These are phyloP conservation scores for Aphanomyces astaci DNA, from an alignment of 352 stramenopile species.

Conservation along the genomic window DNA sequence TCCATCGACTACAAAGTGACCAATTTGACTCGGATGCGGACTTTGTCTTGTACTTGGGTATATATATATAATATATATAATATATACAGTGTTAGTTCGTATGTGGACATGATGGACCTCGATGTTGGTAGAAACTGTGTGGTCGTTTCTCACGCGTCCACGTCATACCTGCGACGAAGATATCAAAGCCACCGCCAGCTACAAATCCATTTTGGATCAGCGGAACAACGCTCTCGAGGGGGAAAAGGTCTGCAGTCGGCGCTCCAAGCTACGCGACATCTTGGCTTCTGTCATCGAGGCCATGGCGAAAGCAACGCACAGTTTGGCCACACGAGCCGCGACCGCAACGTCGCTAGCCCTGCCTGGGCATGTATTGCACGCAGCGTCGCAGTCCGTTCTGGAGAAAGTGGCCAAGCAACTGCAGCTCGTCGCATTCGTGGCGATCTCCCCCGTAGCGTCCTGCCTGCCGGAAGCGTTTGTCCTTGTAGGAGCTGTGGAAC, in stretches of 20 bases:
- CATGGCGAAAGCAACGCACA: background rate
- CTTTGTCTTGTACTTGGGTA: conserved; percentile 50
- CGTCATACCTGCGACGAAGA: no score
- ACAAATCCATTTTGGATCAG: background rate
- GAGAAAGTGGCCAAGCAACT: background rate
- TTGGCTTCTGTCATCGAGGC: background rate
- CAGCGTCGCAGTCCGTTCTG: background rate
- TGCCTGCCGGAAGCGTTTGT: background rate
- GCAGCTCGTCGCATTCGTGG: background rate
- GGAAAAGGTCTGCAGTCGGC: background rate
- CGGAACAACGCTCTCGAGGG: background rate
- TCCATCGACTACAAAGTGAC: conserved; percentile 47
- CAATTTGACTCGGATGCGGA: conserved; percentile 44
- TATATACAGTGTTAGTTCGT: no score
- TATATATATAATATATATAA: no score
- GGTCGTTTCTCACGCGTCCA: background rate
- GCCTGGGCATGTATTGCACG: background rate
- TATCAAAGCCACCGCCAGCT: background rate
- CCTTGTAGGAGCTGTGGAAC: background rate
- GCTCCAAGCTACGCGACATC: background rate
- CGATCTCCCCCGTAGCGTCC: background rate
- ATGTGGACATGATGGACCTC: no score
- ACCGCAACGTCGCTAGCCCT: background rate
- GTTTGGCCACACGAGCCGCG: background rate
- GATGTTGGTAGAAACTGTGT: conserved; percentile 33